Evolutionary conservation across 129 eudicot genomes (phyloP), one percentile per base, ranked within the genome.

Genomic region (Flaveria brownii): DNA sequence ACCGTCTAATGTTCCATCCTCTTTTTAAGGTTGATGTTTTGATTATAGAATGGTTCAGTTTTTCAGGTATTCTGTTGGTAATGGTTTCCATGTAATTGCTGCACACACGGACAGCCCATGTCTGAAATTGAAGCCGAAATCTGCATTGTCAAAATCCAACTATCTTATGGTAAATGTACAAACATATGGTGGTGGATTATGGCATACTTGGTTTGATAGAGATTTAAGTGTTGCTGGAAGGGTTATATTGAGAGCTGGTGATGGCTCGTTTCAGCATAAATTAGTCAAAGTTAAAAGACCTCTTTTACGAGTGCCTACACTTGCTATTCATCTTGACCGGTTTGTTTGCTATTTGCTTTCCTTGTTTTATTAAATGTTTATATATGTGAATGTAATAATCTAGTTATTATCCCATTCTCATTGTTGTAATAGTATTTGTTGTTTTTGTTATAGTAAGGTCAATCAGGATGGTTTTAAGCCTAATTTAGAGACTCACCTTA

Each of bases 171-270:
- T 93, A 72, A 93, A 90, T 72, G 97, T 93, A 50, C 97, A 93
- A 84, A 93, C 97, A 2, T 93, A 93, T 77, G 98, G 98, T 49
- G 91, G 97, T 78, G 98, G 98, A 80, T 88, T 93, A 75, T 93
- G 98, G 98, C 93, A 93, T 81, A 93, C 98, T 43, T 93, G 98
- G 98, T 93, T 93, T 79, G 98, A 93, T 79, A 79, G 98, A 72
- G 98, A 93, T 81, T 74, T 93, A 62, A 93, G 92, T 90, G 80
- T 93, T 26, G 98, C 97, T 64, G 98, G 98, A 79, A 85, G 97
- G 81, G 97, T 88, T 49, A 90, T 93, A 75, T 61, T 90, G 43
- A 93, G 88, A 85, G 80, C 75, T 78, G 74, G 80, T 8, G 91
- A 90, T 76, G 98, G 91, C 75, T 88, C 90, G 71, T 93, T 93